Base-by-base conservation (phyloP, 2,329 filamentous ascomycete species). In the Arthrobotrys conoides region DNA sequence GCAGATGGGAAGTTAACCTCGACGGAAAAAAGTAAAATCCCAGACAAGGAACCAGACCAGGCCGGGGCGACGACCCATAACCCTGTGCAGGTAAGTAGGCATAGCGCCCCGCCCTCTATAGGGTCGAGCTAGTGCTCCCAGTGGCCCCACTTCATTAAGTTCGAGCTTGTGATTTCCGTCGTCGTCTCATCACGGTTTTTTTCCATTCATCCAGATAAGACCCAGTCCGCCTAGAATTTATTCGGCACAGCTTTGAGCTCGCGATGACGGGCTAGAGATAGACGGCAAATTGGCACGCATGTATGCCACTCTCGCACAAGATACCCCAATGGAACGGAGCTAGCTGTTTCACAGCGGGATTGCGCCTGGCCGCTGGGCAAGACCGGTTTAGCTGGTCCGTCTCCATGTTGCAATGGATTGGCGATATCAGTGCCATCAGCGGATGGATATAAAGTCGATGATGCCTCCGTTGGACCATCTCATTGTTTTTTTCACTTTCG, bases 151-250 rank as follows among this genome's bases (percentile, higher is more conserved):
- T 69, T 68, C 66, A 22, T 68, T 72, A 65, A n/a, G 57, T 72
- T 71, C 75, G 18, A 78, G 75, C 75, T 78, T 78, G 75, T 78
- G 75, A 78, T 72, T 72, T 72, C 64, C 61, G 72, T 78, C 53
- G 61, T 77, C 75, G 68, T 72, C 68, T 72, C 75, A 78, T 72
- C 68, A 65, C 61, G 63, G 55, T 57, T 41, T 77, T 77, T 71
- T 78, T 69, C 75, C 75, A 72, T 78, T 78, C 75, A 78, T 78
- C 75, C 75, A 72, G 75, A 78, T 78, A 78, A 78, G 75, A 71
- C 73, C 73, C 68, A 71, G 75, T 64, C 75, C 46, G 36, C 51
- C 67, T 78, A 51, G 63, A 64, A 55, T 55, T 59, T 69, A 72
- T 78, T 78, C 71, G 73, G 68, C 73, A 63, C 73, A 67, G 75